Evolutionary conservation across 139 green algal genomes (phyloP), one percentile per base, ranked within the genome.

Genomic region (Chara braunii): DNA sequence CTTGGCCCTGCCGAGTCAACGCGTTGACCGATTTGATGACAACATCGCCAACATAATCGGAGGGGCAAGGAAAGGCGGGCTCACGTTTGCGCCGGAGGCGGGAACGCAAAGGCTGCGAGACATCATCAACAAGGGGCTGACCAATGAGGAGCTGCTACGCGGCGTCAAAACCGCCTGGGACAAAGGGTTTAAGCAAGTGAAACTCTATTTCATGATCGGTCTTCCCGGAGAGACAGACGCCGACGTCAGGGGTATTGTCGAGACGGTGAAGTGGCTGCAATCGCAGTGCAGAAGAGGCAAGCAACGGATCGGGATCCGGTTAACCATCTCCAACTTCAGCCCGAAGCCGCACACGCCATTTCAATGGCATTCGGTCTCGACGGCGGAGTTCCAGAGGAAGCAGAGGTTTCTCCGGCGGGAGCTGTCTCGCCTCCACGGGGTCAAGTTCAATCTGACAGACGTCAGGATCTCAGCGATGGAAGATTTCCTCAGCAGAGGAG

Each of bases 331-430:
- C 54, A 91, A 89, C 71, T 90, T 90, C 77, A 88, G 83, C 12
- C 85, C 85, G 64, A 90, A 90, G 77, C 85, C 85, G 3, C 85
- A 90, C 79, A 90, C 85, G 14, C 85, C 85, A 37, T 90, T 91
- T 70, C 85, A 90, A n/a, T 75, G 67, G 65, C 74, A 81, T 61
- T 66, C 42, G 3, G 85, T 91, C 9, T 77, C 43, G 37, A 85
- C 84, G 2, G 54, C 65, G 2, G 84, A 89, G 60, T 88, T 87
- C 35, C 22, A 45, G 35, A 65, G 84, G 45, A 90, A 90, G 75
- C 81, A 89, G 65, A 54, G 26, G 3, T 60, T 89, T 56, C 82
- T 89, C 55, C 64, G 61, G 3, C 60, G 69, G 36, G 77, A 70
- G 26, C 68, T 86, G 24, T 23, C 34, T 14, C 67, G 55, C 43